A percentile compares a stretch with the other conserved stretches of the same genome.
phyloP scores from a whole-genome alignment of 176 grass and related monocot species.

The Olyra latifolia region DNA sequence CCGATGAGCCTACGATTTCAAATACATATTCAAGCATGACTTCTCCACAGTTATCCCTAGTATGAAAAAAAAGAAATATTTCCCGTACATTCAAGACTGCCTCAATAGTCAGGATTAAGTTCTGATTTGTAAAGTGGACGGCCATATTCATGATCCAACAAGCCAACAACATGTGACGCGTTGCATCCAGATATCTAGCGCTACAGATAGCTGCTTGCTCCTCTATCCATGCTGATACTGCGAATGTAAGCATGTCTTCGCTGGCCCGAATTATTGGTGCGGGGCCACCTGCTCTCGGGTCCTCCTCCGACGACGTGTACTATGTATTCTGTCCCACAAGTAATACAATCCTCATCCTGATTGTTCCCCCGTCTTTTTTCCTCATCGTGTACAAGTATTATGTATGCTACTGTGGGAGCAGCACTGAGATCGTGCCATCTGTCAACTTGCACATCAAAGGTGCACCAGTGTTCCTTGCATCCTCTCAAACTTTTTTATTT shows the following conservation, averaged over 20 bases:
- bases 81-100: no score
- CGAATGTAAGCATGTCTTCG: background rate
- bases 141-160: no score
- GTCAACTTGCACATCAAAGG: background rate
- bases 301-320: background rate
- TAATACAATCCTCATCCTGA: background rate
- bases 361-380: background rate
- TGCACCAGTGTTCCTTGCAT: background rate
- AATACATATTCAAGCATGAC: no score
- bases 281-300: background rate
- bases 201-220: background rate
- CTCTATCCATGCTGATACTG: background rate
- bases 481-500: no score
- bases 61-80: no score
- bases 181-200: background rate
- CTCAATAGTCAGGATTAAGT: no score
- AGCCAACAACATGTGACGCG: background rate
- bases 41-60: no score
- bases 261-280: background rate
- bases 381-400: background rate
- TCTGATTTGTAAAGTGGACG: no score
- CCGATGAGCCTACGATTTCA: no score
- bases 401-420: background rate
- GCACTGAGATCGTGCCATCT: background rate
- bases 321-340: background rate